These are phyloP conservation scores for Paraurostyla sp. DNA, from an alignment of 73 alveolate species.

Conservation along the genomic window DNA sequence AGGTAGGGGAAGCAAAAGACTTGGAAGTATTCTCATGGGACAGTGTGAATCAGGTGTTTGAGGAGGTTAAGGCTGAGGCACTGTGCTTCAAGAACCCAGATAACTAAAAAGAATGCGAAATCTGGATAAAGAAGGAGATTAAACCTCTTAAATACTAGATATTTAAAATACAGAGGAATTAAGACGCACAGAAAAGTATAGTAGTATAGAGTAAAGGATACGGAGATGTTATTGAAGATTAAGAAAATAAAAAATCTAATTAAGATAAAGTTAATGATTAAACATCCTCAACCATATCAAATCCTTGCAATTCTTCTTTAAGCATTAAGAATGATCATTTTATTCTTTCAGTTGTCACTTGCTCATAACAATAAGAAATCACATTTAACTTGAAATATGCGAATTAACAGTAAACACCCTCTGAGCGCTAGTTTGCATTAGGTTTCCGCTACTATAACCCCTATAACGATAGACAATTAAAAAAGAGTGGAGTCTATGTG, in stretches of 20 bases:
- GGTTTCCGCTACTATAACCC: conserved; percentile 26
- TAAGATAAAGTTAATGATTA: too few species aligned
- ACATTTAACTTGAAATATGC: too few species aligned
- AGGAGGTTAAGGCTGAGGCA: background rate
- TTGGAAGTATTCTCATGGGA: background rate
- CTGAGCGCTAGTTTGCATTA: background rate
- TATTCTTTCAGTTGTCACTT: too few species aligned
- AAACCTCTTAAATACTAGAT: background rate
- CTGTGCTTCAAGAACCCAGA: background rate
- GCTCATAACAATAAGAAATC: too few species aligned
- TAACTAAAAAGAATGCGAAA: background rate
- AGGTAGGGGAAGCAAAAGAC: background rate
- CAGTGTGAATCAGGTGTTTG: background rate
- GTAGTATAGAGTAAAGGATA: background rate
- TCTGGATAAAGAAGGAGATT: background rate
- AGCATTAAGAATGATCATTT: too few species aligned
- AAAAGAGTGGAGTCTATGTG: conserved; percentile 37
- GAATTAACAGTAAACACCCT: too few species aligned
- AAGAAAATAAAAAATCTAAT: too few species aligned
- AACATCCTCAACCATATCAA: too few species aligned
- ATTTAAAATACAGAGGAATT: background rate
- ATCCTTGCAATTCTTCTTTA: too few species aligned
- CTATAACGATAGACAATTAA: background rate
- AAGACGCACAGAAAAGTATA: background rate
- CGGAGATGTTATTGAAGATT: too few species aligned